These are phyloP conservation scores for Neofusicoccum kwambonambiense DNA, from an alignment of 2,329 filamentous ascomycete genomes.

Conservation along the genomic window DNA sequence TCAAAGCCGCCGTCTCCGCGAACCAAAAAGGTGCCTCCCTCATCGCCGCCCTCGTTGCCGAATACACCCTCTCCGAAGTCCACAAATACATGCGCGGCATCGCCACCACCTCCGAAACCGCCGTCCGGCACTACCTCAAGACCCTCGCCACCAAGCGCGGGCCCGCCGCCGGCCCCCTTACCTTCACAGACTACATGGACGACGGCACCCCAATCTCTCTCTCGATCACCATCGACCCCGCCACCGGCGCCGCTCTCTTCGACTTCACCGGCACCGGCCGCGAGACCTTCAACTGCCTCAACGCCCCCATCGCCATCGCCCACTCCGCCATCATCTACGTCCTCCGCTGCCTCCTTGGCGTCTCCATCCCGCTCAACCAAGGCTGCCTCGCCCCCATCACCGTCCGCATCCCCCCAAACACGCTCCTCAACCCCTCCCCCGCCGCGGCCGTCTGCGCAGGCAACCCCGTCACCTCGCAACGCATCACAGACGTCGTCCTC, in stretches of 20 bases:
- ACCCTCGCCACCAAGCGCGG: not conserved
- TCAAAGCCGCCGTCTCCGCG: slow-evolving; percentile 21
- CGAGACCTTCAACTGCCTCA: slow-evolving; percentile 36
- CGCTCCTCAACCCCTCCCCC: slow-evolving; percentile 29
- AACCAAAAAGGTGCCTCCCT: slow-evolving; percentile 20
- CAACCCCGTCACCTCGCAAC: slow-evolving; percentile 32
- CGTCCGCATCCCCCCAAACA: slow-evolving; percentile 28
- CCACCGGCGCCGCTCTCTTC: slow-evolving; percentile 34
- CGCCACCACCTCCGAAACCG: slow-evolving; percentile 20
- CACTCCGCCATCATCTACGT: slow-evolving; percentile 34
- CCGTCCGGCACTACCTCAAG: slow-evolving; percentile 18
- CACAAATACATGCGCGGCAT: slow-evolving; percentile 23
- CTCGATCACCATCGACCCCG: slow-evolving; percentile 32
- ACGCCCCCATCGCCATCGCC: slow-evolving; percentile 40
- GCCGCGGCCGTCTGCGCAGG: slow-evolving; percentile 31
- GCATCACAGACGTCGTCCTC: slow-evolving; percentile 34
- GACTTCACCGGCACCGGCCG: slow-evolving; percentile 43
- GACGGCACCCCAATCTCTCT: slow-evolving; percentile 39
- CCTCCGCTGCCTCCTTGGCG: slow-evolving; percentile 31
- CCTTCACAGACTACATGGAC: slow-evolving; percentile 42
- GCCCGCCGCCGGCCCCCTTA: not conserved
- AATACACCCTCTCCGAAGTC: slow-evolving; percentile 15
- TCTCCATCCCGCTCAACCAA: slow-evolving; percentile 35
- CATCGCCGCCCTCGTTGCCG: slow-evolving; percentile 15
- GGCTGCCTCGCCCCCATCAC: slow-evolving; percentile 32